Percentiles rank a stretch among this genome's conserved stretches.
phyloP scores from a whole-genome alignment of 2,329 filamentous ascomycete genomes.

The Trichoderma lentiforme region DNA sequence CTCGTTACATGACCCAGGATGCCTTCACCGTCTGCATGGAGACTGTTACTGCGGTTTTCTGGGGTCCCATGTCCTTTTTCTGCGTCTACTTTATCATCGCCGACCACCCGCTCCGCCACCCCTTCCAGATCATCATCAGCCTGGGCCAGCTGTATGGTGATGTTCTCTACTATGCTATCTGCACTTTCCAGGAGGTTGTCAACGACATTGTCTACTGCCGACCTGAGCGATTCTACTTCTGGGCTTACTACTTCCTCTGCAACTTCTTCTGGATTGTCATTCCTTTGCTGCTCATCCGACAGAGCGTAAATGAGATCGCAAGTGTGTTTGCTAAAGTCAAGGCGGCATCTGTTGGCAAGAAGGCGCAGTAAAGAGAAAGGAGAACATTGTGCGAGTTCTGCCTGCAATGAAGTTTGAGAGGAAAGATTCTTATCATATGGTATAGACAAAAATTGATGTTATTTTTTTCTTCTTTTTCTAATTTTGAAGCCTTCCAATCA shows the following conservation, averaged over 20 bases:
- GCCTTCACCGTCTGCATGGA: constrained; percentile 57
- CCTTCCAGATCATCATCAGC: constrained; percentile 46
- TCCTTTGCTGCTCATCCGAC: constrained; percentile 34
- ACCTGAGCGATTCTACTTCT: constrained; percentile 52
- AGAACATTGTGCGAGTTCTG: neutral
- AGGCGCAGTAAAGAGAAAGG: constrained; percentile 20
- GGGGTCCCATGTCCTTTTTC: constrained; percentile 52
- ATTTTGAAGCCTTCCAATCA: neutral
- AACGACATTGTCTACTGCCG: constrained; percentile 44
- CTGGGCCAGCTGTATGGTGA: constrained; percentile 51
- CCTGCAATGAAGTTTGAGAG: neutral
- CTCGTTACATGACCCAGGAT: constrained; percentile 52
- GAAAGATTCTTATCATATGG: neutral
- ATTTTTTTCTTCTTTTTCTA: neutral
- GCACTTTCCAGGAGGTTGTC: constrained; percentile 40
- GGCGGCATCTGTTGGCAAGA: constrained; percentile 25
- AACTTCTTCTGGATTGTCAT: constrained; percentile 55
- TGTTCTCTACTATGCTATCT: constrained; percentile 50
- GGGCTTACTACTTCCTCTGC: constrained; percentile 49
- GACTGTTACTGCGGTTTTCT: constrained; percentile 48
- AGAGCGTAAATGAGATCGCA: constrained; percentile 28
- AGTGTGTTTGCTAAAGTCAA: constrained; percentile 30
- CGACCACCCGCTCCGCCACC: constrained; percentile 45
- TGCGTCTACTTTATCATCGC: constrained; percentile 43
- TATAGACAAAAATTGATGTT: constrained; percentile 3